Percentiles rank a stretch among this genome's conserved stretches.
Conservation (phyloP, 331 rosid genomes). For the Pyrus hybrid region DNA sequence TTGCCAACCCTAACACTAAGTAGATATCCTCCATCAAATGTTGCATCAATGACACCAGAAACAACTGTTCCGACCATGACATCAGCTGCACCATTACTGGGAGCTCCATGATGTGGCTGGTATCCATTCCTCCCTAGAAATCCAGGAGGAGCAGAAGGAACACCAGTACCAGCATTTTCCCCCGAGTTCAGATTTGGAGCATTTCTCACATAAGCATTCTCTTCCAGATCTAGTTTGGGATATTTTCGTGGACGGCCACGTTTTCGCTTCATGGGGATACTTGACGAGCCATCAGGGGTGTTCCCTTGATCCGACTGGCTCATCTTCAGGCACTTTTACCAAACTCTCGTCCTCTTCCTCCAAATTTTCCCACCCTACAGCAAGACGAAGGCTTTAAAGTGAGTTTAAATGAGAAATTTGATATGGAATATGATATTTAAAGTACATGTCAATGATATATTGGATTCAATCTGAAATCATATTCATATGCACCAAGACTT, state of each 20-base stretch:
- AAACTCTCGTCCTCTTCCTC: slow-evolving; percentile 3
- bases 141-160: slow-evolving; percentile 38
- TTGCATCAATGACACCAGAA: slow-evolving; percentile 80
- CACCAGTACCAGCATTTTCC: slow-evolving; percentile 16
- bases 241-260: slow-evolving; percentile 96
- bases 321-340: slow-evolving; percentile 32
- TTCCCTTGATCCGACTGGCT: slow-evolving; percentile 41
- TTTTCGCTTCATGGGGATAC: slow-evolving; percentile 71
- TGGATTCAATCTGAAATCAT: neutral
- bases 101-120: slow-evolving; percentile 39
- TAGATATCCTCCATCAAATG: slow-evolving; percentile 89
- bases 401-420: slow-evolving; percentile 1
- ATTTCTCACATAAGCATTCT: slow-evolving; percentile 15
- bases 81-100: slow-evolving; percentile 27
- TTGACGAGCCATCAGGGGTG: slow-evolving; percentile 46
- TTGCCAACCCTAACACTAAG: slow-evolving; percentile 70
- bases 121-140: slow-evolving; percentile 40
- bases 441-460: slow-evolving; percentile 5
- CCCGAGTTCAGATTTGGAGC: slow-evolving; percentile 28
- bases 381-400: neutral
- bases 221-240: slow-evolving; percentile 48
- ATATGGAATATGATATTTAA: neutral
- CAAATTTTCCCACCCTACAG: slow-evolving; percentile 13
- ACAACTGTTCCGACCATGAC: slow-evolving; percentile 61
- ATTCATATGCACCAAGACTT: neutral